phyloP scores from a whole-genome alignment of 202 grass and related monocot genomes.

The Eragrostis tef region DNA sequence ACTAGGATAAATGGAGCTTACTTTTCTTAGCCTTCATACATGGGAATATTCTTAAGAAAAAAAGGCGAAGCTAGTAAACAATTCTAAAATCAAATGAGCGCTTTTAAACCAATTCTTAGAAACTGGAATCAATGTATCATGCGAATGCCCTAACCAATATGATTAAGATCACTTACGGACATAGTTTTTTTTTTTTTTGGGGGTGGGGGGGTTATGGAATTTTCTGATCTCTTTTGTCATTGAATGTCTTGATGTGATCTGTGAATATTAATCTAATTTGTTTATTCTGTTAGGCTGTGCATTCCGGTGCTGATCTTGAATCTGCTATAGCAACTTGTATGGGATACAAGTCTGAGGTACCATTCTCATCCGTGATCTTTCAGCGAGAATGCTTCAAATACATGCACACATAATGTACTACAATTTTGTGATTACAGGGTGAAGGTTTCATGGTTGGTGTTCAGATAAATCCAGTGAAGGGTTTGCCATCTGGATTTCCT shows the following conservation, averaged over 20 bases:
- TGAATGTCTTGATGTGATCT: constrained; percentile 1
- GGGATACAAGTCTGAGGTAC: constrained; percentile 93
- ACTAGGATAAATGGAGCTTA: not conserved
- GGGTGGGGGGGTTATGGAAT: not conserved
- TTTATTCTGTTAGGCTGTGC: constrained; percentile 73
- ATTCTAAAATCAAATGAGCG: not conserved
- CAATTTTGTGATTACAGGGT: constrained; percentile 57
- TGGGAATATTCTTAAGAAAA: constrained; percentile 22
- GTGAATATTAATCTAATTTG: constrained; percentile 38
- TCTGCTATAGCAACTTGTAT: constrained; percentile 93
- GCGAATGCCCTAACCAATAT: not conserved
- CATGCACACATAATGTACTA: constrained; percentile 5
- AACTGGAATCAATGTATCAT: constrained; percentile 7
- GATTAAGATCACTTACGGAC: not conserved
- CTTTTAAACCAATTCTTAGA: not conserved
- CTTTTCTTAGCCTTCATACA: not conserved
- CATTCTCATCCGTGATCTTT: constrained; percentile 35
- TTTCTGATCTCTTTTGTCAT: constrained; percentile 27
- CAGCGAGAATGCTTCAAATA: constrained; percentile 36
- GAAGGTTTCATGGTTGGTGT: constrained; percentile 99
- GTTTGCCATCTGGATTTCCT: constrained; percentile 93
- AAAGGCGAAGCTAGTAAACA: not conserved
- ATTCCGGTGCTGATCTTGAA: constrained; percentile 98
- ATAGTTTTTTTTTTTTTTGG: constrained; percentile 12
- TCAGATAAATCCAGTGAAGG: constrained; percentile 86